Base-by-base conservation (phyloP, 139 green algal species). In the Edaphochlamys debaryana region DNA sequence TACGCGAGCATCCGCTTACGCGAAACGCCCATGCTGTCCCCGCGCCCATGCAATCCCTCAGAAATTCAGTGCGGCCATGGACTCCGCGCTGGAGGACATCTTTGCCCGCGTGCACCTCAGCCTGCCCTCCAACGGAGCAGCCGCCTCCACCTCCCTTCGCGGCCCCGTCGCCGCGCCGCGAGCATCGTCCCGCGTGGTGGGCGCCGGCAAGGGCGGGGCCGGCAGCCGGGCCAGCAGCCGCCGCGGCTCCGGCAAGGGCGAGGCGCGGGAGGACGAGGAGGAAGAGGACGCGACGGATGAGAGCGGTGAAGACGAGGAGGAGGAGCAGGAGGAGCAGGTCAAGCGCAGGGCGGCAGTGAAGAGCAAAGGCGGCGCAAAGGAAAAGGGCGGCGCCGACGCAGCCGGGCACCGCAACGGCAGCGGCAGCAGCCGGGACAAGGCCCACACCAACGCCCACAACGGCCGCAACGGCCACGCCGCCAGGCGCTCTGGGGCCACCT, bases 61-160 rank as follows among this genome's bases (percentile, higher is more conserved):
- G 78, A 48, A 50, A 34, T 84, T 84, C 66, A 77, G 54, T 50
- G n/a, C 50, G 20, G 66, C 50, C 3, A 77, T 84, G 78, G 78
- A 84, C 8, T 23, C 78, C 27, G 78, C 78, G 17, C 66, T 84
- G 66, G 78, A 84, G 1, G 66, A 48, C 0, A 1, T 84, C 0
- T 84, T 84, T 29, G 41, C 64, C 0, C 64, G 62, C 4, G 30
- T 84, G 17, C 56, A 68, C 36, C 48, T 84, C 9, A 27, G 66
- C 9, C 76, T 66, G 78, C 56, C 56, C 25, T 32, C 56, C 56
- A n/a, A 25, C 56, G 56, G 13, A 13, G 45, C 45, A 9, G 11
- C 45, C n/a, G n/a, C n/a, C n/a, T n/a, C n/a, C n/a, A n/a, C n/a
- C n/a, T n/a, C n/a, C 11, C 11, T 9, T 9, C 45, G 45, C 13